These are phyloP conservation scores for Nemania sp. DNA, from an alignment of 2,329 filamentous ascomycete genomes.

Conservation along the genomic window DNA sequence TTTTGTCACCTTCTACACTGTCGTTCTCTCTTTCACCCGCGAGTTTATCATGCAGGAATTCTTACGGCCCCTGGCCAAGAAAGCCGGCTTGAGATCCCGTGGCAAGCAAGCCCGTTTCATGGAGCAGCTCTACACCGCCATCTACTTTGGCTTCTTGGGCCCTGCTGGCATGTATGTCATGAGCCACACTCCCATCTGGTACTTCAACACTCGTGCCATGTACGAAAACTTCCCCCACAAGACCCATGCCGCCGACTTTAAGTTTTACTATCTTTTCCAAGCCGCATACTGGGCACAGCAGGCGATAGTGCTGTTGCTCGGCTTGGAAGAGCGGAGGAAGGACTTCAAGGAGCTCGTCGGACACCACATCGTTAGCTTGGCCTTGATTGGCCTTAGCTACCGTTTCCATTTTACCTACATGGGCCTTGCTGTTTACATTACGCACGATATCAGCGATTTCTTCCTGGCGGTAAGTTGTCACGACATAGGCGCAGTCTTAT, in stretches of 20 bases:
- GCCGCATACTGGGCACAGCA: slow-evolving; percentile 96
- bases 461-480: slow-evolving; percentile 78
- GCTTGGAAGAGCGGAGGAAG: slow-evolving; percentile 90
- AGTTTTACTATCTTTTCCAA: slow-evolving; percentile 95
- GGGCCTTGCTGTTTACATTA: slow-evolving; percentile 89
- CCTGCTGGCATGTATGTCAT: slow-evolving; percentile 89
- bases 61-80: slow-evolving; percentile 74
- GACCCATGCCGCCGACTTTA: slow-evolving; percentile 79
- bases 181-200: slow-evolving; percentile 89
- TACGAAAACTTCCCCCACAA: slow-evolving; percentile 86
- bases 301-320: slow-evolving; percentile 81
- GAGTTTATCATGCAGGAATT: slow-evolving; percentile 95
- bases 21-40: slow-evolving; percentile 89
- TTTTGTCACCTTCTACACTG: slow-evolving; percentile 85
- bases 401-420: slow-evolving; percentile 97
- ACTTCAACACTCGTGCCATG: slow-evolving; percentile 90
- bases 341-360: slow-evolving; percentile 92
- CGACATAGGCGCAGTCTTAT: background rate
- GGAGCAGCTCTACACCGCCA: slow-evolving; percentile 92
- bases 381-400: slow-evolving; percentile 84
- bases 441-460: slow-evolving; percentile 92
- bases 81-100: slow-evolving; percentile 68
- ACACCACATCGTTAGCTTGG: slow-evolving; percentile 87
- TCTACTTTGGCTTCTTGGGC: slow-evolving; percentile 84
- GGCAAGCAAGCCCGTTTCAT: slow-evolving; percentile 89